Conservation (phyloP, 495 filamentous ascomycete genomes). For the Daldinia grandis region DNA sequence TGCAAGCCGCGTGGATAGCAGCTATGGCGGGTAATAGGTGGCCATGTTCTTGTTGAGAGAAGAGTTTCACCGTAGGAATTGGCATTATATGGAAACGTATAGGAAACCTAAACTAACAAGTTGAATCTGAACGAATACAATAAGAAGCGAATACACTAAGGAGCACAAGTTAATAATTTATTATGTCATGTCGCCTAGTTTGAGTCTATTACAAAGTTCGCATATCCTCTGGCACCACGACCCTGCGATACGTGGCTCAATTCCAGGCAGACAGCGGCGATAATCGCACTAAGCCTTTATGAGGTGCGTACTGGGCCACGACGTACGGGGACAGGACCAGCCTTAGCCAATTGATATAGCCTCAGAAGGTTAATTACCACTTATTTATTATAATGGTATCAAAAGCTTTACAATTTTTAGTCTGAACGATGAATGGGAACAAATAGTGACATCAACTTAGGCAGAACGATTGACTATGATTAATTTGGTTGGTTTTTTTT, state of each 20-base stretch:
- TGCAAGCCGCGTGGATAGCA: conserved; percentile 6
- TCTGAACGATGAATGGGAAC: too few relatives aligned
- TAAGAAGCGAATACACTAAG: neutral
- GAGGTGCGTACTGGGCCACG: neutral
- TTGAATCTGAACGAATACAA: neutral
- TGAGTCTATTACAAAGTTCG: neutral
- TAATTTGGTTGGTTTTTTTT: too few relatives aligned
- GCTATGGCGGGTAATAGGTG: conserved; percentile 1
- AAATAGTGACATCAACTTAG: too few relatives aligned
- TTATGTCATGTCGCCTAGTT: neutral
- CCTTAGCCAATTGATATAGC: neutral
- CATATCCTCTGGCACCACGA: neutral
- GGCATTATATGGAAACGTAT: conserved; percentile 10
- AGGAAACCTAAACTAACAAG: neutral
- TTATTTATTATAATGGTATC: too few relatives aligned
- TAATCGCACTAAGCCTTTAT: neutral
- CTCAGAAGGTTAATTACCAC: too few relatives aligned
- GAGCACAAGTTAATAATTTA: neutral
- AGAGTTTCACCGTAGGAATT: neutral
- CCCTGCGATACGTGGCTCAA: neutral
- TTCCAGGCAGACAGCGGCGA: neutral
- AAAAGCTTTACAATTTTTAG: too few relatives aligned
- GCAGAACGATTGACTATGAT: too few relatives aligned
- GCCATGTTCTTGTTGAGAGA: conserved; percentile 6
- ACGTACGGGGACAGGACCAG: neutral